These are phyloP conservation scores for Colletotrichum ledebouriae DNA, from an alignment of 2,329 filamentous ascomycete genomes.

Conservation along the genomic window DNA sequence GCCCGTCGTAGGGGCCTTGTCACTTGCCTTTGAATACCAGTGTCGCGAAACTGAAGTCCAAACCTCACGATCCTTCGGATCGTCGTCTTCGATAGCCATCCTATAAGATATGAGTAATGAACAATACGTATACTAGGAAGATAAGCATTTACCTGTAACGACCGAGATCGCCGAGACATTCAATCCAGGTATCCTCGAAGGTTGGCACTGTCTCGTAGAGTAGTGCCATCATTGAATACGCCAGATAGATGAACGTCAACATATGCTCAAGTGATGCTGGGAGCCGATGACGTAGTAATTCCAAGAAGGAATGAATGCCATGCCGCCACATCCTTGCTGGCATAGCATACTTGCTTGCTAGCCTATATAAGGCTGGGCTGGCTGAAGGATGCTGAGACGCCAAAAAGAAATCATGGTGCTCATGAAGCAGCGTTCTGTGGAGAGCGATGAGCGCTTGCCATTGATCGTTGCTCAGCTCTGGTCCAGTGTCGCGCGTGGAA, in stretches of 20 bases:
- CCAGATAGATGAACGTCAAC: constrained; percentile 89
- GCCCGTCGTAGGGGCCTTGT: constrained; percentile 80
- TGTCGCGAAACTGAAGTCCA: constrained; percentile 85
- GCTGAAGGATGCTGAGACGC: constrained; percentile 89
- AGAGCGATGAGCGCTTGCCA: constrained; percentile 88
- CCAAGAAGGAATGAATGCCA: constrained; percentile 88
- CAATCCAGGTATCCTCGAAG: constrained; percentile 93
- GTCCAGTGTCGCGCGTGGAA: constrained; percentile 55
- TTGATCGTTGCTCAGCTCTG: constrained; percentile 72
- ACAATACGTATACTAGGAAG: too few relatives aligned
- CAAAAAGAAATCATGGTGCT: constrained; percentile 89
- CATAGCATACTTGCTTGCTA: constrained; percentile 90
- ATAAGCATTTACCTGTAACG: constrained; percentile 66
- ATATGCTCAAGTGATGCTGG: constrained; percentile 88
- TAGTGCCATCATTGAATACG: constrained; percentile 91
- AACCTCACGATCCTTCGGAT: constrained; percentile 79
- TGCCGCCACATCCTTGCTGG: constrained; percentile 95
- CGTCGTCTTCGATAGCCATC: constrained; percentile 92
- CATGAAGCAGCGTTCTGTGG: constrained; percentile 83
- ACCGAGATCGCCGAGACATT: constrained; percentile 88
- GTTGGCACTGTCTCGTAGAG: constrained; percentile 86
- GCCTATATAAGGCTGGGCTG: constrained; percentile 71
- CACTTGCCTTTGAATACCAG: constrained; percentile 89
- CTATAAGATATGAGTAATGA: neutral
- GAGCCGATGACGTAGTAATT: constrained; percentile 79